These are phyloP conservation scores for Fusarium siculi DNA, from an alignment of 2,329 filamentous ascomycete genomes.

Conservation along the genomic window DNA sequence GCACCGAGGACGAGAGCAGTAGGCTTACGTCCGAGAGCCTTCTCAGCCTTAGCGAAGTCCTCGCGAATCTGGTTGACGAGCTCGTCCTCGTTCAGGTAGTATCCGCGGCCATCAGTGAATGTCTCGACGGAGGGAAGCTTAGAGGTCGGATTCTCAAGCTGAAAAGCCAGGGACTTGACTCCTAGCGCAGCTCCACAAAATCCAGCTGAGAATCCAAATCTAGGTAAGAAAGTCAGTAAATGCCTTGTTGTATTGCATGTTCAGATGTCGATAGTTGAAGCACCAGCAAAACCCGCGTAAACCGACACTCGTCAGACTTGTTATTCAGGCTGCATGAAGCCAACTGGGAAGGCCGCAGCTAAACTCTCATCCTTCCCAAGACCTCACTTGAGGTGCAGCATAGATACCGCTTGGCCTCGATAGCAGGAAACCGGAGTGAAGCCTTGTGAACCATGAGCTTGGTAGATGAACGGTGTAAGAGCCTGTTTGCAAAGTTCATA, in stretches of 20 bases:
- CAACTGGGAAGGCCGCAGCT: background rate
- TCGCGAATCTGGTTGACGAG: constrained; percentile 58
- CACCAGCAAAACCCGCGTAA: background rate
- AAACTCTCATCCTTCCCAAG: background rate
- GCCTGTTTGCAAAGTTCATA: background rate
- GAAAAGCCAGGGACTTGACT: too few species aligned
- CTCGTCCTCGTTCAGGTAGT: constrained; percentile 75
- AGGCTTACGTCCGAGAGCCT: constrained; percentile 74
- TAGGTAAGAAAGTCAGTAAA: too few species aligned
- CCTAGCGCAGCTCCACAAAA: too few species aligned
- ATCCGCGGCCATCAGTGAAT: constrained; percentile 60
- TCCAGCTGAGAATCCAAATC: too few species aligned
- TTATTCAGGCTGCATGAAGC: background rate
- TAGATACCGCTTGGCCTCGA: background rate
- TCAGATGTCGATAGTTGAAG: background rate
- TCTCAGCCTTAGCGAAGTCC: constrained; percentile 74
- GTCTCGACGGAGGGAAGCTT: constrained; percentile 65
- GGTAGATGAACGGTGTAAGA: background rate
- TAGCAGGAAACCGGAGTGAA: background rate
- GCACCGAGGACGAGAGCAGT: constrained; percentile 86
- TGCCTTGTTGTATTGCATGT: too few species aligned
- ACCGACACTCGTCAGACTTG: background rate
- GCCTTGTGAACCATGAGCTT: background rate
- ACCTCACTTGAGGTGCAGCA: background rate
- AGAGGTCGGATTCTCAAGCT: too few species aligned